These are phyloP conservation scores for Dryas alaskensis DNA, from an alignment of 306 rosid genomes.

Conservation along the genomic window DNA sequence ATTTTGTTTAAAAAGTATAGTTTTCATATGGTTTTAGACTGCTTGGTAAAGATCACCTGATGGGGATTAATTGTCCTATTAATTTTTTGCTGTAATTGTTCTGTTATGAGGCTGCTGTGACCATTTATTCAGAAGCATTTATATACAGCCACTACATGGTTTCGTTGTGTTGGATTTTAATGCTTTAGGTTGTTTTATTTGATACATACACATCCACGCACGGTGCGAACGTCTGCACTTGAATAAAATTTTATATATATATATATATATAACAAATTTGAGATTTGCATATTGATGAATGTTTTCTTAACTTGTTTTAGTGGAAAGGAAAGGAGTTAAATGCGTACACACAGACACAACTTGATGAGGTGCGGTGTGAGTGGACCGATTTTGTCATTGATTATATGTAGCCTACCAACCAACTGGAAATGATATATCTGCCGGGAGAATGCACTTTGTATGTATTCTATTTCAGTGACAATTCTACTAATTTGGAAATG, in stretches of 20 bases:
- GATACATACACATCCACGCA: too few relatives aligned
- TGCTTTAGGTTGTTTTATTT: background rate
- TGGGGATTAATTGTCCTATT: background rate
- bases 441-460: background rate
- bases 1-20: background rate
- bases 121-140: background rate
- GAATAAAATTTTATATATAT: too few relatives aligned
- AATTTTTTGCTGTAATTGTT: background rate
- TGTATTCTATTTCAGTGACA: background rate
- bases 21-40: too few relatives aligned
- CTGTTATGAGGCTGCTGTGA: background rate
- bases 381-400: conserved; percentile 8
- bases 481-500: background rate
- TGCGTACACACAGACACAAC: conserved; percentile 8
- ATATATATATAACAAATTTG: background rate
- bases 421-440: background rate
- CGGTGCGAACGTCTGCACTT: too few relatives aligned
- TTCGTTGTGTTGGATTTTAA: background rate
- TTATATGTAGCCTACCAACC: background rate
- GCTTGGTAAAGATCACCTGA: background rate
- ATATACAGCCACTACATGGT: background rate
- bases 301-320: conserved; percentile 5
- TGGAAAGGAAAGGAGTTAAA: conserved; percentile 15
- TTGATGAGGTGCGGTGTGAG: conserved; percentile 18
- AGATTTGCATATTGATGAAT: background rate